These are phyloP conservation scores for Fagopyrum tataricum DNA, from an alignment of 148 eudicot genomes.

Conservation along the genomic window DNA sequence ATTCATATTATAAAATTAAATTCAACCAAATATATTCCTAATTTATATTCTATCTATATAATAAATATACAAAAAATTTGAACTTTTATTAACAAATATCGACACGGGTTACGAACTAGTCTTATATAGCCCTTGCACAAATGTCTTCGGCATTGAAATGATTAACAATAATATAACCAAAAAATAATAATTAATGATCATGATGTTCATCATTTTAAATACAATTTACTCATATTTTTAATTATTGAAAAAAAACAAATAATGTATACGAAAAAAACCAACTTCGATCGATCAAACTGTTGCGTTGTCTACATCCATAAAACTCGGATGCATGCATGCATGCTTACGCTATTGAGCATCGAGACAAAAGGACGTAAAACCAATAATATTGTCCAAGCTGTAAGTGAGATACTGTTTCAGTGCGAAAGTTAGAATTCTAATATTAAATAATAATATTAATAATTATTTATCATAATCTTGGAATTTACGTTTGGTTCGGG, in stretches of 20 bases:
- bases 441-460: neutral
- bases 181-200: no score
- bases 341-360: neutral
- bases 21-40: no score
- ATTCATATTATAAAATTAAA: no score
- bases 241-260: neutral
- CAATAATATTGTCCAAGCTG: neutral
- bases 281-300: neutral
- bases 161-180: no score
- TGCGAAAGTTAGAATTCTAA: neutral
- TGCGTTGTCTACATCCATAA: neutral
- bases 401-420: neutral
- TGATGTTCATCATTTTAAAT: neutral
- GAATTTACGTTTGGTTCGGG: neutral
- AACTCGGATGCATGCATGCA: slow-evolving; percentile 7
- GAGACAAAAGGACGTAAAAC: slow-evolving; percentile 4
- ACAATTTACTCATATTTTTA: neutral
- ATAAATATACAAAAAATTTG: no score
- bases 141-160: no score
- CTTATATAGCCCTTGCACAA: no score
- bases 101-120: no score
- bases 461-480: neutral
- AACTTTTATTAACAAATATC: no score
- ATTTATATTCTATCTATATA: no score
- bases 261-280: neutral